A percentile compares a stretch with the other conserved stretches of the same genome.
Conservation (phyloP, 2,329 filamentous ascomycete genomes). For the Macrophomina tecta region DNA sequence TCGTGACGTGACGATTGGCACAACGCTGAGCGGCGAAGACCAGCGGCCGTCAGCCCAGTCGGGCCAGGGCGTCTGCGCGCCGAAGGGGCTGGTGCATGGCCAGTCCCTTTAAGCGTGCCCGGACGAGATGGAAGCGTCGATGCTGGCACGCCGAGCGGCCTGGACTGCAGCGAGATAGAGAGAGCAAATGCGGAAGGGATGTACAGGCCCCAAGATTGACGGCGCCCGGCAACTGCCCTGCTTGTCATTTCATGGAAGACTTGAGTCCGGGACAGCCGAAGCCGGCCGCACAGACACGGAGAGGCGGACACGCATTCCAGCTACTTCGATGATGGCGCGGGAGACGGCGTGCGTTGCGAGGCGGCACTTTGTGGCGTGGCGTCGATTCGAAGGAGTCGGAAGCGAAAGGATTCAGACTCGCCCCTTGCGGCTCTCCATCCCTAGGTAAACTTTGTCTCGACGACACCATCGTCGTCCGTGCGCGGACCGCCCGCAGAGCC, state of each 20-base stretch:
- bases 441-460: conserved; percentile 17
- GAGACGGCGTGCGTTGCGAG: background rate
- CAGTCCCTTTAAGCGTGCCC: no score
- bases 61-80: no score
- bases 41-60: background rate
- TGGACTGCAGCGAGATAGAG: background rate
- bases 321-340: background rate
- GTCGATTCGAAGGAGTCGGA: conserved; percentile 12
- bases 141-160: background rate
- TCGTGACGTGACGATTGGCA: background rate
- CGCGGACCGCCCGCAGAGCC: background rate
- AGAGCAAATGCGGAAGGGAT: background rate
- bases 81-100: no score
- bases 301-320: background rate
- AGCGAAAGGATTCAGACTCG: background rate
- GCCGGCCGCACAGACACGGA: conserved; percentile 4
- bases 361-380: background rate
- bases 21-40: background rate
- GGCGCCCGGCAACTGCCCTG: background rate
- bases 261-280: background rate
- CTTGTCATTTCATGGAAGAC: background rate
- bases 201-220: background rate
- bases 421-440: background rate
- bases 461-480: background rate
- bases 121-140: conserved; percentile 6